Base-by-base conservation (phyloP, 1,284 basidiomycete species). In the Malassezia equina region DNA sequence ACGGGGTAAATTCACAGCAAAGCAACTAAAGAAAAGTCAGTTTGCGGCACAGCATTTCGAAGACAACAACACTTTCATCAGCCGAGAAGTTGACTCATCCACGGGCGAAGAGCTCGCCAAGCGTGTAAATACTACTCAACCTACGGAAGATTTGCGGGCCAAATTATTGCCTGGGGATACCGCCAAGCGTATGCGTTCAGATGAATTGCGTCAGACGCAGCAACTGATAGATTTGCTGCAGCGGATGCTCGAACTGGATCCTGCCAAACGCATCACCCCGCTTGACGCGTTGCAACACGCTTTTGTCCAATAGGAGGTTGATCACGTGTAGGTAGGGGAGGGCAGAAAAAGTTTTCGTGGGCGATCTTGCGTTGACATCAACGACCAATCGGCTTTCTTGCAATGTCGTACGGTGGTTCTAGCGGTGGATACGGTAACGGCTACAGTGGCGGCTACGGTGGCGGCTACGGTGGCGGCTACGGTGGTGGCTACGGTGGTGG, bases 21-120 rank as follows among this genome's bases (percentile, higher is more conserved):
- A 91, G 76, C 84, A 90, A 82, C 85, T 96, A 73, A 93, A 93
- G 77, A 91, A 87, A 73, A 86, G 88, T 1, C 84, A 86, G 67
- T 95, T 96, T 75, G 87, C 87, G 2, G 83, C 86, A 44, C 78
- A 87, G 68, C 94, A 93, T 74, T 98, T 98, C 66, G 91, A 98
- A 73, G 90, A 94, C 55, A 84, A 86, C 45, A 84, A 81, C 17
- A 59, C 58, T 1, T 74, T 74, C 34, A 53, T 74, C 1, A 63
- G 60, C 41, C 29, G 56, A 36, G 70, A 72, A 46, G 55, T 47
- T 23, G 71, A 71, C 45, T 61, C 60, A 51, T 64, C 44, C 15
- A 69, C 66, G 6, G 70, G 70, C 11, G 49, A 60, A 89, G 86
- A 87, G 66, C 80, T 86, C 12, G 79, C 86, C 19, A 84, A 85